Percentiles rank a stretch among this genome's conserved stretches.
phyloP scores from a whole-genome alignment of 345 rosid genomes.

The Pseudoturritis turrita region DNA sequence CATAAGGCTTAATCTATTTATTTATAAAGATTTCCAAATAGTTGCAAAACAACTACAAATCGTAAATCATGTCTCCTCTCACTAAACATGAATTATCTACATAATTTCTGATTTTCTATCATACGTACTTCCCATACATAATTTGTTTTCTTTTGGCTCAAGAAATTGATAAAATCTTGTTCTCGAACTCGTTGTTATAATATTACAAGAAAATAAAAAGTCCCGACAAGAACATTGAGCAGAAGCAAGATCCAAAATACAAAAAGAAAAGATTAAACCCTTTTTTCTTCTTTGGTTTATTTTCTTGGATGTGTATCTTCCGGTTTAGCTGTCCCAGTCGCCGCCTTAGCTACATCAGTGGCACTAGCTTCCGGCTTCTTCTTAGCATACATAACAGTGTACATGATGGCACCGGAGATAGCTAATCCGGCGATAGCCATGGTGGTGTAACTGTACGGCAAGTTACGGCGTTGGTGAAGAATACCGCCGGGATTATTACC shows the following conservation, averaged over 20 bases:
- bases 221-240: neutral
- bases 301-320: slow-evolving; percentile 59
- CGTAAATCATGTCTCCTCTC: neutral
- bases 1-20: slow-evolving; percentile 39
- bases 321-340: slow-evolving; percentile 38
- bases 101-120: neutral
- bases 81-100: neutral
- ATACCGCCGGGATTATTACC: slow-evolving; percentile 51
- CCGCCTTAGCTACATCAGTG: slow-evolving; percentile 46
- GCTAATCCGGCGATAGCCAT: slow-evolving; percentile 53
- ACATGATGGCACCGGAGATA: slow-evolving; percentile 46
- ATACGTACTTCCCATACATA: neutral
- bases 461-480: slow-evolving; percentile 60
- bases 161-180: neutral
- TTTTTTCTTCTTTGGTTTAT: neutral
- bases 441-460: slow-evolving; percentile 50
- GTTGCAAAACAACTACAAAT: neutral
- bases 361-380: slow-evolving; percentile 61
- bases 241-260: neutral
- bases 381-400: slow-evolving; percentile 41
- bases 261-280: neutral
- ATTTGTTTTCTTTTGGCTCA: neutral
- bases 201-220: slow-evolving; percentile 1
- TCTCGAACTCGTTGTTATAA: slow-evolving; percentile 3
- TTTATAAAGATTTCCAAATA: too few relatives aligned